phyloP scores from a whole-genome alignment of 2,329 filamentous ascomycete genomes.

The Neobulgaria alba region DNA sequence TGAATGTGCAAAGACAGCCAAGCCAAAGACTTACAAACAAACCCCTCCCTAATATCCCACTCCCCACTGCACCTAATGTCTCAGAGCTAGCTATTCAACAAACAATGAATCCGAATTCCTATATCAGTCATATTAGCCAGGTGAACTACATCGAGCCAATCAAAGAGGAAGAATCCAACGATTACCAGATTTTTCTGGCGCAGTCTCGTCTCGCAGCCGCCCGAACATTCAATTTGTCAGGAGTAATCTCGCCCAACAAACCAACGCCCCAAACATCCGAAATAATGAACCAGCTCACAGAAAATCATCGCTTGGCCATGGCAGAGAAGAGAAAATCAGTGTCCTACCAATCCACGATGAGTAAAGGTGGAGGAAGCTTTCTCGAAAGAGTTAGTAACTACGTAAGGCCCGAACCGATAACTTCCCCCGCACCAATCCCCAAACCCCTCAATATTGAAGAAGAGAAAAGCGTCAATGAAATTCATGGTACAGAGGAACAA shows the following conservation, averaged over 20 bases:
- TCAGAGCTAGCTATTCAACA: not conserved
- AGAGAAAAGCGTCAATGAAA: not conserved
- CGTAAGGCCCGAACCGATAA: too few species aligned
- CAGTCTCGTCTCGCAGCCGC: not conserved
- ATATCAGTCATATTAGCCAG: too few species aligned
- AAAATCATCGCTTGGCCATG: not conserved
- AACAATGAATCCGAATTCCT: too few species aligned
- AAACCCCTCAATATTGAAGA: not conserved
- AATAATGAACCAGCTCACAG: not conserved
- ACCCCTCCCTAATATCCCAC: not conserved
- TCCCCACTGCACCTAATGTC: not conserved
- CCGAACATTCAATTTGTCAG: not conserved
- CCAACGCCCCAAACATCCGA: not conserved
- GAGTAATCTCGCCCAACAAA: not conserved
- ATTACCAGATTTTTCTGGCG: constrained; percentile 1
- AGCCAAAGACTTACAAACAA: not conserved
- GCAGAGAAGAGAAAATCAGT: not conserved
- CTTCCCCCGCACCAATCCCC: not conserved
- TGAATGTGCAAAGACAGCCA: not conserved
- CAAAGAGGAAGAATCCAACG: not conserved
- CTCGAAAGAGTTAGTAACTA: too few species aligned
- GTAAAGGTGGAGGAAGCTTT: not conserved
- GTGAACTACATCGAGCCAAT: too few species aligned
- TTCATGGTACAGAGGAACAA: not conserved
- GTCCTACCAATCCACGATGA: not conserved